Evolutionary conservation across 1,139 yeast genomes (phyloP).

Genomic region (Sugiyamaella japonica): DNA sequence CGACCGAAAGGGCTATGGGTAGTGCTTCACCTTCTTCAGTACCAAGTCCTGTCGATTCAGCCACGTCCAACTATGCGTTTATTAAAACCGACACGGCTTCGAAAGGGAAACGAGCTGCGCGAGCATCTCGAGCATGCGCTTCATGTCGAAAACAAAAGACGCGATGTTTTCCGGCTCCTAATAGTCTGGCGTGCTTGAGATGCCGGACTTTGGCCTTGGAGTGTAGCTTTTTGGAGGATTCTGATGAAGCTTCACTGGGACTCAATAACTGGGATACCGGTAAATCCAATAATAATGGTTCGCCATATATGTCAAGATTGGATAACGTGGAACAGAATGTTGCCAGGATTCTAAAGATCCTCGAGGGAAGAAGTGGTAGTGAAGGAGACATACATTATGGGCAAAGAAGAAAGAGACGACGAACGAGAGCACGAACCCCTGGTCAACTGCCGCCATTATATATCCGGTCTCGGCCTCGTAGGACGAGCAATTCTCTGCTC

Average conservation of each 20-base stretch:
- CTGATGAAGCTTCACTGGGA: conserved; percentile 21
- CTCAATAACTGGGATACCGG: conserved; percentile 9
- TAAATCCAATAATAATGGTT: not conserved
- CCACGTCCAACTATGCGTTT: not conserved
- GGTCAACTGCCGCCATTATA: conserved; percentile 1
- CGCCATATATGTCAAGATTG: conserved; percentile 19
- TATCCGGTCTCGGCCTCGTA: conserved; percentile 7
- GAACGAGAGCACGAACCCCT: not conserved
- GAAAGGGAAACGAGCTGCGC: conserved; percentile 16
- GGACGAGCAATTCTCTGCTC: not conserved
- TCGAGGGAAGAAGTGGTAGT: conserved; percentile 14
- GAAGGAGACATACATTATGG: not conserved
- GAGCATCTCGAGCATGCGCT: conserved; percentile 60
- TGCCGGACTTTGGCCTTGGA: conserved; percentile 52
- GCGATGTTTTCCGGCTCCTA: conserved; percentile 55
- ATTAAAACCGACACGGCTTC: not conserved
- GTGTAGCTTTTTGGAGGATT: conserved; percentile 50
- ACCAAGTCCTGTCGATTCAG: not conserved
- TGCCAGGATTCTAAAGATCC: conserved; percentile 31
- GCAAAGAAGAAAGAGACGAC: not conserved
- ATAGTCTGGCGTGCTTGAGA: conserved; percentile 53
- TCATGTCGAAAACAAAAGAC: conserved; percentile 63
- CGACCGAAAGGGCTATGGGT: not conserved
- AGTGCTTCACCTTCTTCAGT: not conserved
- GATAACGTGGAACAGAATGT: conserved; percentile 30